Percentiles rank a stretch among this genome's conserved stretches.
phyloP scores from a whole-genome alignment of 495 filamentous ascomycete genomes.

The Saxophila tyrrhenica region DNA sequence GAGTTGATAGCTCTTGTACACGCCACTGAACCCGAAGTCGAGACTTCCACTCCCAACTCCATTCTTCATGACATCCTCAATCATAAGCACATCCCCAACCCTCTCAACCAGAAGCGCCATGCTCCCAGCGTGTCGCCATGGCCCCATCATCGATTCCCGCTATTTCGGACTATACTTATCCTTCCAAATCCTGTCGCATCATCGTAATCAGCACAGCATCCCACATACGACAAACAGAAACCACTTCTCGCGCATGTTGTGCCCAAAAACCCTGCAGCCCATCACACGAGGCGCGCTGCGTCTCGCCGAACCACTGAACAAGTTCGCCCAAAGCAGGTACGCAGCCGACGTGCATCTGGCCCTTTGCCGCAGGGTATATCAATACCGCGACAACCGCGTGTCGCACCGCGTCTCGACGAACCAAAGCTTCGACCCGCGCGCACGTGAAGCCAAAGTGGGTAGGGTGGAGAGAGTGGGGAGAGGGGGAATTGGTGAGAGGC shows the following conservation, averaged over 20 bases:
- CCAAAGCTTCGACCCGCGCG: too few species aligned
- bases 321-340: background rate
- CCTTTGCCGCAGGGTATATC: too few species aligned
- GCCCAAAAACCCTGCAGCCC: background rate
- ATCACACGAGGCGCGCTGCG: background rate
- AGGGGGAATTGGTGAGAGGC: constrained; percentile 32
- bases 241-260: background rate
- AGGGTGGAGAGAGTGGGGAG: background rate
- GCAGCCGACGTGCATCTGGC: background rate
- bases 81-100: background rate
- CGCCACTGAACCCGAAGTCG: background rate
- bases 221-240: background rate
- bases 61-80: too few species aligned
- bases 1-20: background rate
- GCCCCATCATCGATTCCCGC: background rate
- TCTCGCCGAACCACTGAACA: background rate
- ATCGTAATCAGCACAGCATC: background rate
- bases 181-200: constrained; percentile 85
- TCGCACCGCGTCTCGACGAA: too few species aligned
- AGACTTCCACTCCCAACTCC: too few species aligned
- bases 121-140: background rate
- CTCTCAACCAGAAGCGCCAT: background rate
- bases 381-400: too few species aligned
- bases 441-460: background rate
- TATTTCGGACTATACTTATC: constrained; percentile 55